Evolutionary conservation across 1,139 yeast species (phyloP), one percentile per base, ranked within the genome.

Genomic region (Scheffersomyces segobiensis): DNA sequence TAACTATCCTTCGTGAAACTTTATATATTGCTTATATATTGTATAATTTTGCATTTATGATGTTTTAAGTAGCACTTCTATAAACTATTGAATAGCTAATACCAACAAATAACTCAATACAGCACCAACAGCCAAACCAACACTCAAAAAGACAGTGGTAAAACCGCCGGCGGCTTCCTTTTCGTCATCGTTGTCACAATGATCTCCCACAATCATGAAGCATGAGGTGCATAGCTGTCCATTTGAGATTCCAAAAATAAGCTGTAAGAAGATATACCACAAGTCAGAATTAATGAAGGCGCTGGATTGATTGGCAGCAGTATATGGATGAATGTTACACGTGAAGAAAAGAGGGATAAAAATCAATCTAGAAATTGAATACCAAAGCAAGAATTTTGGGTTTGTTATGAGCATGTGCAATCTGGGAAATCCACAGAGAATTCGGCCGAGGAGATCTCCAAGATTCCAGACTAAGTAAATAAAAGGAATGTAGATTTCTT

Each of bases 161-260:
- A 93, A 90, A 3, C 97, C 98, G 49, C 98, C 97, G 0, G 98
- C 97, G 0, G 97, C 97, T 63, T 91, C 93, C 71, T 87, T 88
- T 68, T 91, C 96, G 21, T 83, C 83, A 17, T 79, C 78, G 18
- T 74, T 78, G 46, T 80, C 82, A 60, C 88, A 79, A 57, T 80
- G 78, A 20, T 80, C 79, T 0, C 93, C 89, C 6, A 93, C 91
- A 51, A 82, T 81, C 93, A 93, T 92, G 73, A 93, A 90, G 58
- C 93, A 83, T 24, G 93, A 84, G 5, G 97, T 88, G 57, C 91
- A 83, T 49, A 91, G 78, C 66, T 93, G 97, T 4, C 99, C 99
- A 68, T 91, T 93, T 7, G 97, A 85, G 53, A 91, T 67, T 0
- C 99, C 99, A 76, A 92, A 95, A 12, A 84, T 57, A 56, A 92